These are phyloP conservation scores for Parastagonospora avenae DNA, from an alignment of 2,329 filamentous ascomycete species.

Conservation along the genomic window DNA sequence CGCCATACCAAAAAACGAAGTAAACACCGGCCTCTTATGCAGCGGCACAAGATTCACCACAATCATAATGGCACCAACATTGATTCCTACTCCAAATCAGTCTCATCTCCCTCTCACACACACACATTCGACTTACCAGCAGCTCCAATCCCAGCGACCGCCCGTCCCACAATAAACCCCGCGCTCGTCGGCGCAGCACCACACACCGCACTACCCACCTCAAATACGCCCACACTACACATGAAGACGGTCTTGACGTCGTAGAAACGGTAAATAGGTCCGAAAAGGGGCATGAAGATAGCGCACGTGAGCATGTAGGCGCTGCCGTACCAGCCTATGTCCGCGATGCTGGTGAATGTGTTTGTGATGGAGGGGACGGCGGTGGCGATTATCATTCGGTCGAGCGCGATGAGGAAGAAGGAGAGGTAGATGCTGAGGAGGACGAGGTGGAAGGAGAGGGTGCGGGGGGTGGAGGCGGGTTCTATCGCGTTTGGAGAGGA, in stretches of 20 bases:
- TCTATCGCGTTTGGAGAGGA: not conserved
- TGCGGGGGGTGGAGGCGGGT: conserved; percentile 25
- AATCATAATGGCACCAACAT: conserved; percentile 50
- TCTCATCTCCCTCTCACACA: not conserved
- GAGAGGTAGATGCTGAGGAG: conserved; percentile 31
- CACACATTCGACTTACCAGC: conserved; percentile 49
- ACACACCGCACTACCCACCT: conserved; percentile 49
- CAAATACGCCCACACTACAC: conserved; percentile 48
- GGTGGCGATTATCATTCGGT: conserved; percentile 27
- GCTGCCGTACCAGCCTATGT: conserved; percentile 38
- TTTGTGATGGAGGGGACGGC: conserved; percentile 37
- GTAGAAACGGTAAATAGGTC: conserved; percentile 55
- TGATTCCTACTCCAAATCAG: conserved; percentile 4
- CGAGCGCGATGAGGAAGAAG: conserved; percentile 32
- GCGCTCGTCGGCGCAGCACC: conserved; percentile 49
- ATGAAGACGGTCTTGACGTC: conserved; percentile 47
- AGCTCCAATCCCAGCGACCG: conserved; percentile 54
- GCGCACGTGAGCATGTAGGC: conserved; percentile 53
- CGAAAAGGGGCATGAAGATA: conserved; percentile 54
- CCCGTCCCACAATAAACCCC: conserved; percentile 55
- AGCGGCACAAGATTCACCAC: conserved; percentile 50
- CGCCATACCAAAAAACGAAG: conserved; percentile 52
- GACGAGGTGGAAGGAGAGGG: conserved; percentile 27
- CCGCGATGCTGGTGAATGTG: conserved; percentile 28
- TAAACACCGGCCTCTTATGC: conserved; percentile 51